These are phyloP conservation scores for Myxozyma neglecta DNA, from an alignment of 805 yeast species.

Conservation along the genomic window DNA sequence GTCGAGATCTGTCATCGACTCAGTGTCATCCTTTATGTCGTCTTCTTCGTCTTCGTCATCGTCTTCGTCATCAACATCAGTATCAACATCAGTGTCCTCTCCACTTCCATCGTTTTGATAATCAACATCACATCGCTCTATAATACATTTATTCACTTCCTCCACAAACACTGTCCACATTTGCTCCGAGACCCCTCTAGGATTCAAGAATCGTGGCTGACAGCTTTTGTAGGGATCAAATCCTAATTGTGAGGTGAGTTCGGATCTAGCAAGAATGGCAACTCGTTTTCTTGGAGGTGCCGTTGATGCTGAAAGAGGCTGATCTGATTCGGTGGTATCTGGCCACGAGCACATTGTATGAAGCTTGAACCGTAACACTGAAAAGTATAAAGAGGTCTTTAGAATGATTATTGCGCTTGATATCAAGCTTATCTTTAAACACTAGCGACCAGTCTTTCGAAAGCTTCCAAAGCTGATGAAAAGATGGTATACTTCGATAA, in stretches of 20 bases:
- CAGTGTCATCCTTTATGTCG: neutral
- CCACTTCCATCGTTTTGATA: neutral
- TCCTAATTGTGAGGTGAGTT: neutral
- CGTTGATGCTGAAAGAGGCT: neutral
- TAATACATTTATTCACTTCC: neutral
- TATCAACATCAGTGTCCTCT: neutral
- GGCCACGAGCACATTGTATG: no score
- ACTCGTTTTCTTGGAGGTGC: neutral
- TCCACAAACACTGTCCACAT: constrained; percentile 2
- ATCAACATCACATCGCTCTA: neutral
- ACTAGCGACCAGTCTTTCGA: no score
- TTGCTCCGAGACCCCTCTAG: constrained; percentile 6
- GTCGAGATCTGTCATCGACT: neutral
- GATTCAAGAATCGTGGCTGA: constrained; percentile 5
- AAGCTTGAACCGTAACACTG: no score
- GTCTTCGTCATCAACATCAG: neutral
- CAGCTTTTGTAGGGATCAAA: neutral
- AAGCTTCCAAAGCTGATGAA: no score
- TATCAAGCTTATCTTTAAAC: no score
- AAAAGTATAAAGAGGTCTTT: no score
- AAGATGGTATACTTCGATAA: no score
- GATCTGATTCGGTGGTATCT: no score
- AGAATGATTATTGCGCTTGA: no score
- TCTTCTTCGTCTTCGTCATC: neutral
- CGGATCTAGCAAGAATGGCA: constrained; percentile 7